These are phyloP conservation scores for Russula olivacea DNA, from an alignment of 768 basidiomycete species.

Conservation along the genomic window DNA sequence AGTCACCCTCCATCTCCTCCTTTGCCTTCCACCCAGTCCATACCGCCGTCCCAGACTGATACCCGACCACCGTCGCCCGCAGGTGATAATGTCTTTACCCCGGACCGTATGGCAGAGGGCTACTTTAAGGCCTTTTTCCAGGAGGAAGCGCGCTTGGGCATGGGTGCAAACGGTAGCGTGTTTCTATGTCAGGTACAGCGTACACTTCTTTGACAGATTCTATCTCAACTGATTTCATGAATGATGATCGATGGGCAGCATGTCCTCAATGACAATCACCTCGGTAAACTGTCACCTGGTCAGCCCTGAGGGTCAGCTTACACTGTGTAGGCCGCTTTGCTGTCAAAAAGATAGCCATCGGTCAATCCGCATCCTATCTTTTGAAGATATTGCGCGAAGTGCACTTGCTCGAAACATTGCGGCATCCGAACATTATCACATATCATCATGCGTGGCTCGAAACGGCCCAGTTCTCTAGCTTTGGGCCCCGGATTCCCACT, in stretches of 20 bases:
- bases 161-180: constrained; percentile 93
- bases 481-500: constrained; percentile 84
- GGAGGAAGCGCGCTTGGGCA: constrained; percentile 82
- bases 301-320: constrained; percentile 7
- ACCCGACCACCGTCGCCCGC: constrained; percentile 26
- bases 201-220: neutral
- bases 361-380: constrained; percentile 81
- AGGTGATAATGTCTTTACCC: constrained; percentile 42
- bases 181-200: constrained; percentile 75
- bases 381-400: constrained; percentile 82
- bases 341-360: constrained; percentile 95
- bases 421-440: constrained; percentile 90
- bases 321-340: constrained; percentile 66
- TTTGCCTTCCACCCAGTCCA: neutral
- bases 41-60: constrained; percentile 29
- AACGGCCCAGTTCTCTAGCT: constrained; percentile 74
- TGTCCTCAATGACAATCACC: constrained; percentile 77
- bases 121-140: constrained; percentile 92
- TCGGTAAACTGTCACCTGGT: constrained; percentile 46
- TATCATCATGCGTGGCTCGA: constrained; percentile 98
- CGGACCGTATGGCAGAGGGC: constrained; percentile 79
- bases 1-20: constrained; percentile 51
- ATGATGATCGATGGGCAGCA: constrained; percentile 43
- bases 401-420: constrained; percentile 74
- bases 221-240: neutral